phyloP scores from a whole-genome alignment of 148 eudicot species.

The Rhododendron griersonianum region DNA sequence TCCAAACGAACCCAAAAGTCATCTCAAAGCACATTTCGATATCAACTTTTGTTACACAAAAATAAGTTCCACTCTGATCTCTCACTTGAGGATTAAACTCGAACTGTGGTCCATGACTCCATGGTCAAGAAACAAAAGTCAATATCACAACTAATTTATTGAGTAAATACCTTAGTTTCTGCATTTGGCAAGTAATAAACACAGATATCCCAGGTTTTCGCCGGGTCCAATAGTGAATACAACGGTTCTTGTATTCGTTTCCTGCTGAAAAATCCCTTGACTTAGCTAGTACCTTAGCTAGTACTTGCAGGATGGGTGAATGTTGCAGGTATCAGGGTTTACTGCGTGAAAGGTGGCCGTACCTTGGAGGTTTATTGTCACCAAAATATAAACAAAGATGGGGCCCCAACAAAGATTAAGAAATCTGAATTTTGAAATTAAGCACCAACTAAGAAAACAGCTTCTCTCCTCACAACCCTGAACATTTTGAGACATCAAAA shows the following conservation, averaged over 20 bases:
- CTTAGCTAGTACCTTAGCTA: background rate
- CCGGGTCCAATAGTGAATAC: background rate
- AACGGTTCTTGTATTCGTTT: background rate
- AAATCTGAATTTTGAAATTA: background rate
- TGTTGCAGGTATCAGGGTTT: background rate
- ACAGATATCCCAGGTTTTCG: background rate
- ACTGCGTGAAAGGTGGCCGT: background rate
- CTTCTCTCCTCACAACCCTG: background rate
- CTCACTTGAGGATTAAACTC: no score
- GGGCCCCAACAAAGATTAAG: background rate
- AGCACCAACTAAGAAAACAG: background rate
- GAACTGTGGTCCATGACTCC: no score
- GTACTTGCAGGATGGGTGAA: background rate
- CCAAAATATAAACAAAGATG: background rate
- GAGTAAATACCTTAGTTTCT: no score
- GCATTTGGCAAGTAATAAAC: no score
- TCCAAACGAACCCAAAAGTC: no score
- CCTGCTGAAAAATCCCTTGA: no score
- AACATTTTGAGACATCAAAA: background rate
- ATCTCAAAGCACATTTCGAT: no score
- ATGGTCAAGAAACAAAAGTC: no score
- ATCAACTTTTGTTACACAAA: no score
- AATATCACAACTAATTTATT: no score
- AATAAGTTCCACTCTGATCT: no score
- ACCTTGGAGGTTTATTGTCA: background rate